A percentile compares a stretch with the other conserved stretches of the same genome.
Conservation (phyloP, 2,329 filamentous ascomycete species). For the Arachnomyces sp. region DNA sequence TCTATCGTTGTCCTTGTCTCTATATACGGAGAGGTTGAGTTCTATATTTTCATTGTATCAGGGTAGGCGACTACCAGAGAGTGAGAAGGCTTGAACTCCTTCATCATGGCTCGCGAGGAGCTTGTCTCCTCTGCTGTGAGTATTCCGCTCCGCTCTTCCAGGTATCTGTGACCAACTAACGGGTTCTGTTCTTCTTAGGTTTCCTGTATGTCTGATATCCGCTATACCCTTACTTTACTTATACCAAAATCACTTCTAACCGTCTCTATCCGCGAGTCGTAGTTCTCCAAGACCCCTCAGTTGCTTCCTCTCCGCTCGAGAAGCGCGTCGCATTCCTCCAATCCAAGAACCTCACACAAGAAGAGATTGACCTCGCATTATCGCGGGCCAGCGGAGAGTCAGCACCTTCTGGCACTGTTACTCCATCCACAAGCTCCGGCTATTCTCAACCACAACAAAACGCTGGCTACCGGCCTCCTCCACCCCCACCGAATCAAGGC, state of each 20-base stretch:
- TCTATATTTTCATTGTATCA: slow-evolving; percentile 7
- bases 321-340: slow-evolving; percentile 88
- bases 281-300: slow-evolving; percentile 93
- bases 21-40: not conserved
- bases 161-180: slow-evolving; percentile 22
- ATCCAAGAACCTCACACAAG: slow-evolving; percentile 93
- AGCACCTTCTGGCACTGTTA: slow-evolving; percentile 35
- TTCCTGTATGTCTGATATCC: slow-evolving; percentile 38
- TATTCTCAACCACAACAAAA: slow-evolving; percentile 35
- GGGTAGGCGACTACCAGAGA: not conserved
- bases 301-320: slow-evolving; percentile 80
- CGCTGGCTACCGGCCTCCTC: slow-evolving; percentile 31
- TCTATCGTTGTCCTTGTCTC: slow-evolving; percentile 12
- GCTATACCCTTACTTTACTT: not conserved
- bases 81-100: slow-evolving; percentile 7
- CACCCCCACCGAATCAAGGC: slow-evolving; percentile 33
- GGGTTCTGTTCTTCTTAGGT: slow-evolving; percentile 28
- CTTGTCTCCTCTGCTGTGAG: slow-evolving; percentile 72
- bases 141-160: slow-evolving; percentile 20
- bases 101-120: slow-evolving; percentile 87
- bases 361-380: slow-evolving; percentile 83
- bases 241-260: not conserved
- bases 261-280: slow-evolving; percentile 6
- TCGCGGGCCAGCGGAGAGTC: slow-evolving; percentile 60
- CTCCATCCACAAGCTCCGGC: slow-evolving; percentile 37